Base-by-base conservation (phyloP, 768 basidiomycete genomes). In the Tremella yokohamensis region DNA sequence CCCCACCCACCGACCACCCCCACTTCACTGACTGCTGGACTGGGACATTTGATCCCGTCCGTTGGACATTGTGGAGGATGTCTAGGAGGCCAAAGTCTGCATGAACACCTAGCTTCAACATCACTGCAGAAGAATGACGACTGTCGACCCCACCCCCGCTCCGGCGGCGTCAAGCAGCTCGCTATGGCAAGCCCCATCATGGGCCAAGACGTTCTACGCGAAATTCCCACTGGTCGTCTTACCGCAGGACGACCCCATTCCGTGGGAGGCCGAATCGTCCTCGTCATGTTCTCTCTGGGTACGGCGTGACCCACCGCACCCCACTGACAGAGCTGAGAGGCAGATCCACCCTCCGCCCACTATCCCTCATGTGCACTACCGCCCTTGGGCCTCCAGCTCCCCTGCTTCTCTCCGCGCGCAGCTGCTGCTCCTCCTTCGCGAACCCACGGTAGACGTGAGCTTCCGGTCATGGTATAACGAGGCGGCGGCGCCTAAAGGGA, bases 211-310 rank as follows among this genome's bases (percentile, higher is more conserved):
- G 9, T 66, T 69, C 25, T 72, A 72, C 42, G 55, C 68, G 4
- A 58, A 58, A 24, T 72, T 69, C 59, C 70, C 70, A 11, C 40
- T 72, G 19, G 66, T 72, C 3, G 37, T 60, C 15, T 50, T 69
- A 0, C 65, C 65, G 39, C 68, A 67, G 38, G 70, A 72, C 37
- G 70, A 69, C 26, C 49, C 45, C n/a, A 29, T 52, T 8, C 38
- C 38, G 26, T 49, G 42, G 34, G 52, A 62, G 7, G 49, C 54
- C 48, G 48, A 53, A 20, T 45, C 26, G 48, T 47, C 16, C 16
- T 4, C n/a, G 2, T 49, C 26, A 11, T 34, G 29, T 34, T 50
- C 25, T 7, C 40, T 70, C 20, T 70, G 68, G 68, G 68, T 70
- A 52, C 42, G 67, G 26, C 6, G 13, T 26, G 16, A 49, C 19